phyloP scores from a whole-genome alignment of 106 monocot genomes.

The Hemerocallis citrina region DNA sequence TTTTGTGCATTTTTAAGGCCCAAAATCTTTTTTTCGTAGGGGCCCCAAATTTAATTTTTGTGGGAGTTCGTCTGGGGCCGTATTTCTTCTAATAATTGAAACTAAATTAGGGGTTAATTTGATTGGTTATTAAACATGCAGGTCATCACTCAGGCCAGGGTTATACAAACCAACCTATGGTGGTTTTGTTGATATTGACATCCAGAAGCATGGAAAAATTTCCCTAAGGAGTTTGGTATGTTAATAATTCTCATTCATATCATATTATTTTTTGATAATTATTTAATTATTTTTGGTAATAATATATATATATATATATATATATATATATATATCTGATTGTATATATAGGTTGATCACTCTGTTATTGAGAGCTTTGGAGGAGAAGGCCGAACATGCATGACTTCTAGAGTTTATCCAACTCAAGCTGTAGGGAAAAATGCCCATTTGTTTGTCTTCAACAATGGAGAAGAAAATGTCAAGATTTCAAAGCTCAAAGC shows the following conservation, averaged over 20 bases:
- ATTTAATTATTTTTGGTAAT: too few species aligned
- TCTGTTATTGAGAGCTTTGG: conserved; percentile 24
- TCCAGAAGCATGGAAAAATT: conserved; percentile 5
- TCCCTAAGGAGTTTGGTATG: conserved; percentile 19
- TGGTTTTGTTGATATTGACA: conserved; percentile 28
- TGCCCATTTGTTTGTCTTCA: conserved; percentile 9
- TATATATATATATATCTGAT: too few species aligned
- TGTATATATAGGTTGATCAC: conserved; percentile 10
- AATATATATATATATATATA: too few species aligned
- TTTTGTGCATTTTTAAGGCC: too few species aligned
- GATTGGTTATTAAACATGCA: too few species aligned
- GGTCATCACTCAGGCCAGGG: conserved; percentile 41
- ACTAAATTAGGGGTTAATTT: too few species aligned
- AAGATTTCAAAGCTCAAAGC: conserved; percentile 7
- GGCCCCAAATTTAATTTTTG: too few species aligned
- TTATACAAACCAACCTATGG: conserved; percentile 53
- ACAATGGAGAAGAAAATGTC: conserved; percentile 3
- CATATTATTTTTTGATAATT: too few species aligned
- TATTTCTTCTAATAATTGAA: too few species aligned
- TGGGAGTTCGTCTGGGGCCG: too few species aligned
- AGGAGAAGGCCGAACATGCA: conserved; percentile 9
- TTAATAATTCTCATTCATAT: not conserved
- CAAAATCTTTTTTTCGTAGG: too few species aligned
- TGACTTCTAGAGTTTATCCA: conserved; percentile 14
- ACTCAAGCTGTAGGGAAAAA: not conserved